phyloP scores from a whole-genome alignment of 805 yeast species.

The Peterozyma toletana region DNA sequence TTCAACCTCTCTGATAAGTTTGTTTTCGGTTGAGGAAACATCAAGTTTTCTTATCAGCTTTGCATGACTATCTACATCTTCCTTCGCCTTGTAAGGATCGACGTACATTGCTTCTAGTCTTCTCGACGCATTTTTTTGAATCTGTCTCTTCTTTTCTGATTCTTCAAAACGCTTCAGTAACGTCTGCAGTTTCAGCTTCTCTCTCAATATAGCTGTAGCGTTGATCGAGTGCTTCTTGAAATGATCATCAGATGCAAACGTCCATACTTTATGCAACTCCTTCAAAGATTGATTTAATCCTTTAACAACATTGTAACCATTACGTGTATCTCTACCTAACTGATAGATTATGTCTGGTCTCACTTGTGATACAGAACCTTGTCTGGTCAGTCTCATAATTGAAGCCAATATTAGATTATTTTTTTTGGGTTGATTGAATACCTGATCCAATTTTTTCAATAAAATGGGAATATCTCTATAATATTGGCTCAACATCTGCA shows the following conservation, averaged over 20 bases:
- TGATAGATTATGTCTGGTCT: slow-evolving; percentile 30
- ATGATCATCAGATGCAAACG: slow-evolving; percentile 32
- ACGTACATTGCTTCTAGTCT: slow-evolving; percentile 17
- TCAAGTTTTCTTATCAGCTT: slow-evolving; percentile 15
- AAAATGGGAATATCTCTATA: slow-evolving; percentile 18
- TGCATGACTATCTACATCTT: slow-evolving; percentile 18
- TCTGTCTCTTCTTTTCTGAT: not conserved
- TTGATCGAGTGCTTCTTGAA: slow-evolving; percentile 22
- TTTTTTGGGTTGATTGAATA: slow-evolving; percentile 33
- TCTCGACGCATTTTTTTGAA: slow-evolving; percentile 2
- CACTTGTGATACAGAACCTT: slow-evolving; percentile 26
- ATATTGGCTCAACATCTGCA: slow-evolving; percentile 26
- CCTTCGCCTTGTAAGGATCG: slow-evolving; percentile 17
- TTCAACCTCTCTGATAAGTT: slow-evolving; percentile 15
- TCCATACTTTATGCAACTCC: slow-evolving; percentile 34
- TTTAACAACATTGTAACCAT: slow-evolving; percentile 26
- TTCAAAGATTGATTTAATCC: slow-evolving; percentile 23
- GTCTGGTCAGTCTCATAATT: slow-evolving; percentile 36
- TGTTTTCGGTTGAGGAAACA: slow-evolving; percentile 18
- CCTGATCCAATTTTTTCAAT: slow-evolving; percentile 15
- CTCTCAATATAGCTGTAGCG: slow-evolving; percentile 6
- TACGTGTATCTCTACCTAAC: slow-evolving; percentile 32
- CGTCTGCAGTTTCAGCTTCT: slow-evolving; percentile 7
- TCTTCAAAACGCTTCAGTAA: slow-evolving; percentile 6
- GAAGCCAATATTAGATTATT: slow-evolving; percentile 42